Evolutionary conservation across 208 protist genomes (phyloP).

Genomic region (Crithidia sp.): DNA sequence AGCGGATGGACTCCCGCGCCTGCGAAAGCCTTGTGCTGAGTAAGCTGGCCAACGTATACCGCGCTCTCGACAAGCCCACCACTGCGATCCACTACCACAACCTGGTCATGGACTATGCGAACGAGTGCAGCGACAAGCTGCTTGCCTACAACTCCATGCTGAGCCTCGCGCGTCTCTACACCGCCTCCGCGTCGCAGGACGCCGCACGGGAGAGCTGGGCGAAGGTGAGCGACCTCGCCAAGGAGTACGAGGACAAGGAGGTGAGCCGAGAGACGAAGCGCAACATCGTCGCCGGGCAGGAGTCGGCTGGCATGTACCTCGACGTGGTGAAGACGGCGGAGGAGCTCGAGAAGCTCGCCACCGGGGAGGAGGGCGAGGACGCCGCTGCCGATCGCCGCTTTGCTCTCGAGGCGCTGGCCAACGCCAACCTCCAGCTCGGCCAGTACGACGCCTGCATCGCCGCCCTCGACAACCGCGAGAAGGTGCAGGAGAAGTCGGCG

Average conservation of each 20-base stretch:
- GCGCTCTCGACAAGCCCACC: slow-evolving; percentile 64
- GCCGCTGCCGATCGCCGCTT: slow-evolving; percentile 73
- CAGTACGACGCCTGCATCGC: slow-evolving; percentile 81
- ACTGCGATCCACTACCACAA: slow-evolving; percentile 82
- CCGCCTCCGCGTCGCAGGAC: slow-evolving; percentile 39
- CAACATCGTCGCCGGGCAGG: slow-evolving; percentile 79
- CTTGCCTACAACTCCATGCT: slow-evolving; percentile 82
- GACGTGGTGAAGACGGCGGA: slow-evolving; percentile 75
- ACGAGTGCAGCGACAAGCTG: slow-evolving; percentile 66
- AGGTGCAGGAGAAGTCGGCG: slow-evolving; percentile 80
- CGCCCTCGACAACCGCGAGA: slow-evolving; percentile 77
- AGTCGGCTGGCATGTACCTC: slow-evolving; percentile 66
- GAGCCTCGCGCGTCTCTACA: slow-evolving; percentile 81
- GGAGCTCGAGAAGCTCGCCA: slow-evolving; percentile 70
- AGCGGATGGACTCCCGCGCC: slow-evolving; percentile 55
- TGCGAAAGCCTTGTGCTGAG: slow-evolving; percentile 73
- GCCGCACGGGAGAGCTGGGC: slow-evolving; percentile 76
- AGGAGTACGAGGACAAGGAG: slow-evolving; percentile 85
- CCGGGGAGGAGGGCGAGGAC: slow-evolving; percentile 66
- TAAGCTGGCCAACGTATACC: slow-evolving; percentile 81
- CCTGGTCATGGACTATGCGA: slow-evolving; percentile 75
- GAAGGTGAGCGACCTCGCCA: slow-evolving; percentile 78
- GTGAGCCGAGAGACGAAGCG: slow-evolving; percentile 86
- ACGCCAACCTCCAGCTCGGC: slow-evolving; percentile 79
- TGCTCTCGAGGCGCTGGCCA: slow-evolving; percentile 83